phyloP scores from a whole-genome alignment of 345 rosid species.

The Euphorbia peplus region DNA sequence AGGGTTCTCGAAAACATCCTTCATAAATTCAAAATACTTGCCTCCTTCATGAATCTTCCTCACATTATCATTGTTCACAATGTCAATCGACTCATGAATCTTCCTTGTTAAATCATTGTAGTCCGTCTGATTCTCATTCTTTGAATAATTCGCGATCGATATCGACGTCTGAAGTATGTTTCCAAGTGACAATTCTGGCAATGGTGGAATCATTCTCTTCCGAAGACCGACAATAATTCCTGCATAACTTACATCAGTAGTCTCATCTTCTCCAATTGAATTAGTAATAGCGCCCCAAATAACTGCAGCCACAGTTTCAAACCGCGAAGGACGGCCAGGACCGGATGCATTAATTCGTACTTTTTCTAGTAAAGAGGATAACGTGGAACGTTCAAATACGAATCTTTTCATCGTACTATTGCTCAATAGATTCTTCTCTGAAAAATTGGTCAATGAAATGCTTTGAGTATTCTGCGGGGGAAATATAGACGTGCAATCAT shows the following conservation, averaged over 20 bases:
- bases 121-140: not conserved
- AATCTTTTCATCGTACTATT: conserved; percentile 7
- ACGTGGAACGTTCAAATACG: not conserved
- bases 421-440: not conserved
- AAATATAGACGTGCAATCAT: conserved; percentile 22
- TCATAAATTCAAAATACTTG: not conserved
- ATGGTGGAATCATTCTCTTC: conserved; percentile 20
- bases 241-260: not conserved
- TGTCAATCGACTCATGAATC: conserved; percentile 14
- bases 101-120: conserved; percentile 3
- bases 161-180: not conserved
- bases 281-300: conserved; percentile 5
- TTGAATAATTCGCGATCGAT: not conserved
- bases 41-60: conserved; percentile 18
- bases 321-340: not conserved
- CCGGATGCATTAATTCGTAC: not conserved
- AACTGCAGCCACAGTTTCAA: conserved; percentile 10
- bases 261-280: not conserved
- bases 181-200: conserved; percentile 4
- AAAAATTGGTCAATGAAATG: not conserved
- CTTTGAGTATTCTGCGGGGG: conserved; percentile 17
- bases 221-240: conserved; percentile 13
- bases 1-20: not conserved
- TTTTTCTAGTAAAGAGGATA: not conserved
- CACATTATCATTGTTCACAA: conserved; percentile 16